phyloP scores from a whole-genome alignment of 2,329 filamentous ascomycete genomes.

The Diaporthe australafricana region DNA sequence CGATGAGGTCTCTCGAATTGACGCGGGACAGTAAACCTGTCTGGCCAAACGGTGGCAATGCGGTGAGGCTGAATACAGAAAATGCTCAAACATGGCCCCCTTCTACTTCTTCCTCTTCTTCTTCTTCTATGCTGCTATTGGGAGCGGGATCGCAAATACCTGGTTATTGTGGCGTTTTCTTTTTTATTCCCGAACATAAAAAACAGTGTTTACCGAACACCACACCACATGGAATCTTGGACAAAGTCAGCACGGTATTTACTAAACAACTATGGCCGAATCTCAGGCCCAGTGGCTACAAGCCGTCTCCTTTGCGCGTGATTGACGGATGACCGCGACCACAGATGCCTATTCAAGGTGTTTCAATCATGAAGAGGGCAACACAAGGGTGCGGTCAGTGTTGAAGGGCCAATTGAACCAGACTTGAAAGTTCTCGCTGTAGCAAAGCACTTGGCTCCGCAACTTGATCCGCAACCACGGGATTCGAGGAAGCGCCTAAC shows the following conservation, averaged over 20 bases:
- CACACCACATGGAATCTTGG: too few species aligned
- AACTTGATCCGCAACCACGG: not conserved
- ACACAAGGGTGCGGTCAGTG: not conserved
- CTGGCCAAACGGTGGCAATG: too few species aligned
- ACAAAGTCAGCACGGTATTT: not conserved
- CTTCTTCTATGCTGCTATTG: too few species aligned
- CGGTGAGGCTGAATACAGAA: not conserved
- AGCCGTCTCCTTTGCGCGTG: not conserved
- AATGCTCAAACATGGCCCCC: not conserved
- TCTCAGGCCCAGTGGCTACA: not conserved
- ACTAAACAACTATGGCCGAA: not conserved
- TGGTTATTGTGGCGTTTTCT: not conserved
- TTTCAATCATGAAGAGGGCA: not conserved
- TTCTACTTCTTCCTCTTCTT: not conserved
- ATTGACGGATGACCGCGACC: not conserved
- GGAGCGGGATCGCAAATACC: not conserved
- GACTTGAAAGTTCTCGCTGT: not conserved
- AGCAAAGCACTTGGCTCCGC: not conserved
- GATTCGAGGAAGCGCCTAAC: not conserved
- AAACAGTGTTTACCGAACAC: not conserved
- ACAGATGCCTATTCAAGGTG: not conserved
- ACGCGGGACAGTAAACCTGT: not conserved
- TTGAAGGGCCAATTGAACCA: not conserved
- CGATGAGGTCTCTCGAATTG: not conserved
- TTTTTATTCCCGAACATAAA: not conserved